phyloP scores from a whole-genome alignment of 148 eudicot genomes.

The Hydrangea macrophylla region DNA sequence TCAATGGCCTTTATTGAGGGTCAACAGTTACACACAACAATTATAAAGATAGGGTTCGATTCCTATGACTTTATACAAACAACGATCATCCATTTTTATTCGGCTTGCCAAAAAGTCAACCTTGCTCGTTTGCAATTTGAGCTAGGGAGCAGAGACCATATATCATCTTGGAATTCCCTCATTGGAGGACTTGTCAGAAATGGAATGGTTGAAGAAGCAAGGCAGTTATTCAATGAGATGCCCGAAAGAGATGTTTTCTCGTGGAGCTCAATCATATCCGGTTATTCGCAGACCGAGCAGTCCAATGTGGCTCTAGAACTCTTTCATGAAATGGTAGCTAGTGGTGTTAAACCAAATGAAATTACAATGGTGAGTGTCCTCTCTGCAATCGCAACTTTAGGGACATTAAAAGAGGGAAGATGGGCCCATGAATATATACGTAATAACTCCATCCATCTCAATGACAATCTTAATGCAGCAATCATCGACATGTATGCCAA shows the following conservation, averaged over 20 bases:
- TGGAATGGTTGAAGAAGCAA: constrained; percentile 52
- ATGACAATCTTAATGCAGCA: constrained; percentile 72
- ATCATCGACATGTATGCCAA: constrained; percentile 85
- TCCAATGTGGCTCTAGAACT: constrained; percentile 54
- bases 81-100: constrained; percentile 72
- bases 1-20: constrained; percentile 51
- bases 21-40: constrained; percentile 59
- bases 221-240: constrained; percentile 49
- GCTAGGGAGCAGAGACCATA: constrained; percentile 55
- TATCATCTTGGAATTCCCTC: constrained; percentile 81
- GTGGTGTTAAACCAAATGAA: constrained; percentile 63
- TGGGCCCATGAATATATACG: constrained; percentile 61
- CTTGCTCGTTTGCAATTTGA: constrained; percentile 73
- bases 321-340: constrained; percentile 60
- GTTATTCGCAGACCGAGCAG: constrained; percentile 62
- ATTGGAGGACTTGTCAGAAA: constrained; percentile 62
- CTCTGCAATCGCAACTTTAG: constrained; percentile 67
- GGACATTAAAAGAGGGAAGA: constrained; percentile 54
- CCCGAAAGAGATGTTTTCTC: constrained; percentile 72
- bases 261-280: constrained; percentile 91
- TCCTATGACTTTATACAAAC: constrained; percentile 66
- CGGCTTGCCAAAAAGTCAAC: constrained; percentile 46
- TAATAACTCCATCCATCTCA: constrained; percentile 50
- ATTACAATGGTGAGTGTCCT: constrained; percentile 84
- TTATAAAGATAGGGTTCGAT: constrained; percentile 55